Evolutionary conservation across 2,329 filamentous ascomycete species (phyloP).

Genomic region (Aspergillus pseudoterreus): DNA sequence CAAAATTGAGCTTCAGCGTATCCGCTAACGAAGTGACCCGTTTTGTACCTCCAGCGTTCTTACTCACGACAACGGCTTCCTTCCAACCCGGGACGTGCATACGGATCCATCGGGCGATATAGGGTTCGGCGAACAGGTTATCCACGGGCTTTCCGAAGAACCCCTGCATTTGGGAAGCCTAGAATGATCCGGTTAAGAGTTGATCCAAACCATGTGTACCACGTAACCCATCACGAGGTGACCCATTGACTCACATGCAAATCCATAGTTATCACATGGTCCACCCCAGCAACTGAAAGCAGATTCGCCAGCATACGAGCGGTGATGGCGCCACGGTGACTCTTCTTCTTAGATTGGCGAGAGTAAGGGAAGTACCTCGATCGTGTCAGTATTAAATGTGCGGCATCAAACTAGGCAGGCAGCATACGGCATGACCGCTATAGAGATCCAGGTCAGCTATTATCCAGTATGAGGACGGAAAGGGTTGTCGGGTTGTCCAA

Average conservation of each 20-base stretch:
- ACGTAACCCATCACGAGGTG: conserved; percentile 12
- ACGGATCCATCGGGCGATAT: conserved; percentile 93
- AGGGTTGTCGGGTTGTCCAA: conserved; percentile 32
- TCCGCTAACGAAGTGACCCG: conserved; percentile 94
- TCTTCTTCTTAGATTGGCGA: conserved; percentile 98
- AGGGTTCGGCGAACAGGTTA: conserved; percentile 91
- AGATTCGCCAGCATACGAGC: conserved; percentile 96
- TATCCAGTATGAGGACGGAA: background rate
- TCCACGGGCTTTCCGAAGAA: conserved; percentile 98
- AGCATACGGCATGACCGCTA: conserved; percentile 48
- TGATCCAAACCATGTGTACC: background rate
- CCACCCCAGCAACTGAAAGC: conserved; percentile 86
- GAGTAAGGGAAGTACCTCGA: conserved; percentile 92
- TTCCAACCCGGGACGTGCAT: conserved; percentile 83
- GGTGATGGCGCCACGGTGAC: conserved; percentile 91
- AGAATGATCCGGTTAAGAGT: conserved; percentile 16
- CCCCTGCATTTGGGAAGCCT: conserved; percentile 95
- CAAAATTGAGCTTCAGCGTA: conserved; percentile 94
- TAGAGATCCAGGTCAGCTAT: conserved; percentile 7
- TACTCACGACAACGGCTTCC: conserved; percentile 91
- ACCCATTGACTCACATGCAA: conserved; percentile 61
- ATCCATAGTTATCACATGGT: conserved; percentile 96
- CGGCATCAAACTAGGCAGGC: conserved; percentile 25
- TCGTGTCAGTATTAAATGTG: conserved; percentile 34
- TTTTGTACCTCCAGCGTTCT: conserved; percentile 96